Base-by-base conservation (phyloP, 2,329 filamentous ascomycete genomes). In the Fonsecaea pedrosoi region DNA sequence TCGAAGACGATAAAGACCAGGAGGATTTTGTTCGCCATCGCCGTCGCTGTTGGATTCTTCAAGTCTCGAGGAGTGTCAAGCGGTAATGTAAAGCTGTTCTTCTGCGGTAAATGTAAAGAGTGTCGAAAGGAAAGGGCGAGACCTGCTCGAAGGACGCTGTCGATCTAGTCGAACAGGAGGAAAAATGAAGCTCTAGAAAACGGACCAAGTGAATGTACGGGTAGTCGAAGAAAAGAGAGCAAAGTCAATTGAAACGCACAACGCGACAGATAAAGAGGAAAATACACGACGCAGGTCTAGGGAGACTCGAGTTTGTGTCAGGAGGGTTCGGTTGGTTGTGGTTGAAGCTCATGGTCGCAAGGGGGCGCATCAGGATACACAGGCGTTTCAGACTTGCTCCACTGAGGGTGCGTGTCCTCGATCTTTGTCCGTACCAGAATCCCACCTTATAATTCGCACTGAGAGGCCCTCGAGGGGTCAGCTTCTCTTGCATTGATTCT, bases 1-100 rank as follows among this genome's bases (percentile, higher is more conserved):
- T 87, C 83, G 67, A 82, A 76, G 53, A 75, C 76, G 65, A 86
- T 73, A 75, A 83, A 87, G 66, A 82, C 78, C 72, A 83, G 73
- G 70, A 86, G 81, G 53, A 87, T 78, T 69, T 82, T 85, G 78
- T 85, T 82, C 73, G 80, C 78, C 60, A 69, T 66, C 37, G 42
- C 38, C 48, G 30, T 21, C 59, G 34, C 38, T 58, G 32, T 53
- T 53, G 21, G 48, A 34, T 53, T 63, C 32, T 37, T 13, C 13
- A 21, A n/a, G 12, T 35, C 35, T n/a, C 54, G 12, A 34, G 9
- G 25, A 30, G 3, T 25, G 54, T 13, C 60, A 50, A 25, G 54
- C 45, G 2, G 54, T 53, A 40, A 25, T 25, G 25, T 18, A 35
- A 37, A 58, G 25, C 40, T 38, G 58, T 18, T 40, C 38, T 62